Evolutionary conservation across 2,329 filamentous ascomycete genomes (phyloP).

Genomic region (Botrytis tulipae): DNA sequence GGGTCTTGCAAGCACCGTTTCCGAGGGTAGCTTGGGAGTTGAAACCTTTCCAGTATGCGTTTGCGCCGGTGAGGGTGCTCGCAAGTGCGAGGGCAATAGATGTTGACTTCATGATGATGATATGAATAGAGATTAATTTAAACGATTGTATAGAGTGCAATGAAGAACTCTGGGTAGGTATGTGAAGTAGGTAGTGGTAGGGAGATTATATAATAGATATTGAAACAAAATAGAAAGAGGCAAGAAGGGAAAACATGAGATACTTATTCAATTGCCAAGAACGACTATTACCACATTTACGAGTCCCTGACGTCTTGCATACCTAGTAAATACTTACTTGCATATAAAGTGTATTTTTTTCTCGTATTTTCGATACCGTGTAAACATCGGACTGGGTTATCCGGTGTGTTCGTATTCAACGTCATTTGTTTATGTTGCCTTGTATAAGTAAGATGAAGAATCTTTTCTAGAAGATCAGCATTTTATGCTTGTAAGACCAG

Average conservation of each 20-base stretch:
- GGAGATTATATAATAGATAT: not conserved
- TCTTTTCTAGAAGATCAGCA: constrained; percentile 14
- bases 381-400: constrained; percentile 3
- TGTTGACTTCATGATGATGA: constrained; percentile 28
- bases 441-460: not conserved
- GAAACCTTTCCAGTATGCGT: constrained; percentile 45
- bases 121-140: not conserved
- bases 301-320: not conserved
- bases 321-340: not conserved
- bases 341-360: not conserved
- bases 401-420: constrained; percentile 2
- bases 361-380: constrained; percentile 10
- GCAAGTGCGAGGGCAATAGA: constrained; percentile 38
- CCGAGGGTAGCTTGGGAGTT: constrained; percentile 44
- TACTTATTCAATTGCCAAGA: constrained; percentile 17
- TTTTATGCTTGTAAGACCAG: not conserved
- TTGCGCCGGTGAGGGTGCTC: constrained; percentile 36
- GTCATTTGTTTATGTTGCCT: not conserved
- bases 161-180: not conserved
- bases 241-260: not conserved
- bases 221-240: not conserved
- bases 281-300: not conserved
- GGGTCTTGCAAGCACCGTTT: constrained; percentile 64
- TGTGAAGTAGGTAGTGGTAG: not conserved
- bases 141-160: constrained; percentile 17